Evolutionary conservation across 2,329 filamentous ascomycete genomes (phyloP).

Genomic region (Fusarium verticillioides): DNA sequence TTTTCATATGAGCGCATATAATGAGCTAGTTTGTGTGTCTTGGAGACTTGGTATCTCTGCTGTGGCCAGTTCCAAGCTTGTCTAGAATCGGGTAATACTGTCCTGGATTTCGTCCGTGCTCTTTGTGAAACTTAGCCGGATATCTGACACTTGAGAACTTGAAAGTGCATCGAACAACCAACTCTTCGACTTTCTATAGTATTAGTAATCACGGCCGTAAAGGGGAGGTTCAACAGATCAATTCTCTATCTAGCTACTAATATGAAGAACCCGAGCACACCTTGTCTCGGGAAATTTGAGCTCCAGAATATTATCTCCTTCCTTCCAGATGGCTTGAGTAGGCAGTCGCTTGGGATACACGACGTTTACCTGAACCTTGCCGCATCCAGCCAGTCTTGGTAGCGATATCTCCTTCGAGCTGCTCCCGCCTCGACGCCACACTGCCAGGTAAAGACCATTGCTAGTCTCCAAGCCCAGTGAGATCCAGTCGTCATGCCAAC

Average conservation of each 20-base stretch:
- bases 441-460: neutral
- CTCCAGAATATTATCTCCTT: rapidly evolving
- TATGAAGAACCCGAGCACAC: neutral
- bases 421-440: neutral
- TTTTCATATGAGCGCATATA: no score
- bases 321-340: rapidly evolving
- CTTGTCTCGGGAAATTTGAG: neutral
- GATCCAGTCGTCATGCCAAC: neutral
- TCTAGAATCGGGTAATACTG: no score
- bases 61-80: no score
- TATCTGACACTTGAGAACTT: no score
- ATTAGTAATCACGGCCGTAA: neutral
- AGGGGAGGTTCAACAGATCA: rapidly evolving
- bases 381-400: neutral
- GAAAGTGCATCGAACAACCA: no score
- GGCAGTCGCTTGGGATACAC: neutral
- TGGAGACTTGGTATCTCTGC: no score
- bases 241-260: neutral
- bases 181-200: no score
- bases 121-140: no score
- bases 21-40: no score
- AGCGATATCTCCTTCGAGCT: neutral
- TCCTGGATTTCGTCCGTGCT: no score
- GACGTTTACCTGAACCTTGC: neutral
- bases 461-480: neutral